Percentiles rank a stretch among this genome's conserved stretches.
phyloP scores from a whole-genome alignment of 2,329 filamentous ascomycete species.

The Colletotrichum sp. region DNA sequence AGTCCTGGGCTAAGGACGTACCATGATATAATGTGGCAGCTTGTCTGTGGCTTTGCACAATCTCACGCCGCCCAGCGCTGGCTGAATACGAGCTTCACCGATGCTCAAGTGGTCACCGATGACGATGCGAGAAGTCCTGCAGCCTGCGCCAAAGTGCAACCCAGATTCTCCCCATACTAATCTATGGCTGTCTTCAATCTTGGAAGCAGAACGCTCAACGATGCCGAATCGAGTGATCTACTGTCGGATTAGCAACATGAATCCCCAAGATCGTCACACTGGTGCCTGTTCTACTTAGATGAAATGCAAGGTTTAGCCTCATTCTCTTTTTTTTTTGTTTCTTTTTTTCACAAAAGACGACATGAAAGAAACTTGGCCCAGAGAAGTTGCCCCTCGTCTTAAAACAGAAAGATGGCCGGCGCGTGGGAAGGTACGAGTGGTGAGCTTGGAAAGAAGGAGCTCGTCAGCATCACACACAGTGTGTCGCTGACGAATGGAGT shows the following conservation, averaged over 20 bases:
- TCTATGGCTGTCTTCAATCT: background rate
- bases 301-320: background rate
- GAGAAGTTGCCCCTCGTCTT: background rate
- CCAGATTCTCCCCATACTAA: background rate
- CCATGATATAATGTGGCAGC: background rate
- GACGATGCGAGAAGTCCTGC: background rate
- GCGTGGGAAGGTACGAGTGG: background rate
- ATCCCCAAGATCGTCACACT: background rate
- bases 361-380: background rate
- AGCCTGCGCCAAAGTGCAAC: background rate
- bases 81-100: background rate
- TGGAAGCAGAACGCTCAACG: background rate
- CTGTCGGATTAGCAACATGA: background rate
- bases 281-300: background rate
- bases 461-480: background rate
- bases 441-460: background rate
- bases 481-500: background rate
- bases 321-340: background rate
- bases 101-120: background rate
- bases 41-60: background rate
- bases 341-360: background rate
- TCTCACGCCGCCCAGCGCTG: background rate
- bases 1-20: background rate
- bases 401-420: background rate
- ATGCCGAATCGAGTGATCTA: background rate